A percentile compares a stretch with the other conserved stretches of the same genome.
phyloP scores from a whole-genome alignment of 352 stramenopile species.

The Pythium grandisporangium region DNA sequence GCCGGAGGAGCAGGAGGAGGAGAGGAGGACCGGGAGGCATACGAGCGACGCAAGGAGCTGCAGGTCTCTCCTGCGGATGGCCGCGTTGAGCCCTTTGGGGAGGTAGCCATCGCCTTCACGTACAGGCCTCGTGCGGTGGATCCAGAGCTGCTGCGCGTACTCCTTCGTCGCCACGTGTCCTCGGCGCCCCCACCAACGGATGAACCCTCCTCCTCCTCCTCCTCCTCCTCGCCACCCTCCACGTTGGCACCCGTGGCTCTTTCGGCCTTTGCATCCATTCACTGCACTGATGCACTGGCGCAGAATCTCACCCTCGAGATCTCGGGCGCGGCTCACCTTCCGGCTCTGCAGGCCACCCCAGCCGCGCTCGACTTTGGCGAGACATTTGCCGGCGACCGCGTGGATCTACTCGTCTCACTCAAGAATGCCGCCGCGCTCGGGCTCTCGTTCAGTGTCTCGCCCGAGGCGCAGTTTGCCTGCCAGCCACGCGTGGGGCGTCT shows the following conservation, averaged over 20 bases:
- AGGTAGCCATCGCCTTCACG: slow-evolving; percentile 30
- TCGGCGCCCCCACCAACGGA: too few species aligned
- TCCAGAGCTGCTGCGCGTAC: slow-evolving; percentile 13
- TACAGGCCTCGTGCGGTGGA: slow-evolving; percentile 39
- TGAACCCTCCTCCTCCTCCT: too few species aligned
- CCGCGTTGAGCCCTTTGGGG: slow-evolving; percentile 47
- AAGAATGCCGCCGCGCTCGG: slow-evolving; percentile 73
- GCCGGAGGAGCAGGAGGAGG: not conserved
- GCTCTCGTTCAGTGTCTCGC: slow-evolving; percentile 49
- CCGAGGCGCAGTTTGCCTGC: slow-evolving; percentile 70
- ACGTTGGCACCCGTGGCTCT: slow-evolving; percentile 9
- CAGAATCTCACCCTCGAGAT: slow-evolving; percentile 78
- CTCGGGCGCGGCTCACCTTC: slow-evolving; percentile 43
- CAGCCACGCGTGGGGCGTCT: slow-evolving; percentile 58
- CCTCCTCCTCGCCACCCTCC: not conserved
- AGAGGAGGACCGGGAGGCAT: slow-evolving; percentile 56
- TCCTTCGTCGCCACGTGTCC: slow-evolving; percentile 11
- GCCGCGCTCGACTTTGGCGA: slow-evolving; percentile 75
- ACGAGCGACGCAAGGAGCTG: slow-evolving; percentile 65
- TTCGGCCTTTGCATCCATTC: slow-evolving; percentile 64
- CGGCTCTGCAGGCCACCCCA: slow-evolving; percentile 34
- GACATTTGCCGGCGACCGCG: slow-evolving; percentile 61
- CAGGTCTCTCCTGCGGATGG: slow-evolving; percentile 44
- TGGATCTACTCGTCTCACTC: slow-evolving; percentile 78
- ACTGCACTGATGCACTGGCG: slow-evolving; percentile 47